Conservation (phyloP, 768 basidiomycete species). For the Termitomyces sp. region DNA sequence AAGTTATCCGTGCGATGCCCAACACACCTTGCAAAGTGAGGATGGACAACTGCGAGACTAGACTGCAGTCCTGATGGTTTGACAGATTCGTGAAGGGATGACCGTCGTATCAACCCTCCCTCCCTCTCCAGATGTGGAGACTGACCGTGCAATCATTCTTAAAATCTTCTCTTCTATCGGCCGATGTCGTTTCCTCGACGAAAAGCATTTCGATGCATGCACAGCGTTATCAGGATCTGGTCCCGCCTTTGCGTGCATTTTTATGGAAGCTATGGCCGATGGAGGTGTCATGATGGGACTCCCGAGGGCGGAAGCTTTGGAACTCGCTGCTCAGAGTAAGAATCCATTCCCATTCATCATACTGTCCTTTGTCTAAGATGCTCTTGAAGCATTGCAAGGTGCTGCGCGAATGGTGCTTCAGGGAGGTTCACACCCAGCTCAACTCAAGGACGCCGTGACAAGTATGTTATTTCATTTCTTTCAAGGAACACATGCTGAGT, state of each 20-base stretch:
- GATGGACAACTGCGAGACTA: neutral
- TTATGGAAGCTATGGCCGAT: constrained; percentile 98
- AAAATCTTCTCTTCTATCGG: constrained; percentile 98
- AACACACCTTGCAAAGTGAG: constrained; percentile 94
- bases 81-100: constrained; percentile 98
- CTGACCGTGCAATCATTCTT: constrained; percentile 71
- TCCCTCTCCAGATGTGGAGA: constrained; percentile 46
- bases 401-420: constrained; percentile 95
- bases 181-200: constrained; percentile 92
- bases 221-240: constrained; percentile 96
- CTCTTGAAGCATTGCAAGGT: constrained; percentile 82
- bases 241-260: constrained; percentile 95
- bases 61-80: neutral
- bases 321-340: constrained; percentile 93
- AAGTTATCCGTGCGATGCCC: constrained; percentile 95
- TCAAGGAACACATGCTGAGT: neutral
- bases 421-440: constrained; percentile 87
- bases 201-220: constrained; percentile 98
- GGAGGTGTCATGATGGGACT: constrained; percentile 99
- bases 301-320: constrained; percentile 89
- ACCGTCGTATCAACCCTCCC: constrained; percentile 84
- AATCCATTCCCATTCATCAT: neutral
- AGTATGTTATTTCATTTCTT: constrained; percentile 52
- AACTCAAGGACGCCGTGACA: constrained; percentile 96
- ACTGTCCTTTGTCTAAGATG: constrained; percentile 3